Base-by-base conservation (phyloP, 2,329 filamentous ascomycete species). In the Aspergillus sp. region DNA sequence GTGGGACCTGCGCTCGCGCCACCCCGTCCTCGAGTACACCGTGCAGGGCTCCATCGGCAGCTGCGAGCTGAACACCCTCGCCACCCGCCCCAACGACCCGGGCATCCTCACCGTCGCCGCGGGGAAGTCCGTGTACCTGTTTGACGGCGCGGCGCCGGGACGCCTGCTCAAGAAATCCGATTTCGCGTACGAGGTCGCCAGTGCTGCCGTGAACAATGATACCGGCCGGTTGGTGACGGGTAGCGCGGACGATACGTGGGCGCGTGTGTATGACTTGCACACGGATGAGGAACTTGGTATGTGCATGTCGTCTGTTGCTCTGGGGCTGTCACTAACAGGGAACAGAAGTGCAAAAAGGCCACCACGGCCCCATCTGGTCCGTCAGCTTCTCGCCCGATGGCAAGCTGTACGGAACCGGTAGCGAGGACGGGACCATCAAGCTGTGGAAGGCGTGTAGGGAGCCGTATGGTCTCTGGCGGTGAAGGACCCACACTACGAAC, bases 321-420 rank as follows among this genome's bases (percentile, higher is more conserved):
- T 17, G 25, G 25, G 11, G 7, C 25, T 29, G 1, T 16, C 3
- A 13, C 40, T 45, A 38, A 44, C 21, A 17, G 7, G 3, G 11
- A 5, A 16, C 56, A 88, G 94, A 97, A 70, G 88, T 93, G 11
- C 90, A 96, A 76, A 97, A 97, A 74, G 94, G 94, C 20, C 94
- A 99, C 63, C 94, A 99, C 66, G 94, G 94, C 1, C 93, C 93
- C 1, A 94, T 99, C 57, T 99, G 94, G 94, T 96, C 91, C 5
- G 86, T 95, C 54, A 88, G 88, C 52, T 99, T 96, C 73, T 94
- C 92, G 0, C 94, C 94, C 0, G 94, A 99, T 66, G 92, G 92
- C 44, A 97, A 96, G 69, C 78, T 99, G 6, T 99, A 97, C 68
- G 94, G 92, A 1, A 99, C 94, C 1, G 94, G 90, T 25, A 97